Conservation (phyloP, 2,329 filamentous ascomycete genomes). For the Cryphonectria parasitica region DNA sequence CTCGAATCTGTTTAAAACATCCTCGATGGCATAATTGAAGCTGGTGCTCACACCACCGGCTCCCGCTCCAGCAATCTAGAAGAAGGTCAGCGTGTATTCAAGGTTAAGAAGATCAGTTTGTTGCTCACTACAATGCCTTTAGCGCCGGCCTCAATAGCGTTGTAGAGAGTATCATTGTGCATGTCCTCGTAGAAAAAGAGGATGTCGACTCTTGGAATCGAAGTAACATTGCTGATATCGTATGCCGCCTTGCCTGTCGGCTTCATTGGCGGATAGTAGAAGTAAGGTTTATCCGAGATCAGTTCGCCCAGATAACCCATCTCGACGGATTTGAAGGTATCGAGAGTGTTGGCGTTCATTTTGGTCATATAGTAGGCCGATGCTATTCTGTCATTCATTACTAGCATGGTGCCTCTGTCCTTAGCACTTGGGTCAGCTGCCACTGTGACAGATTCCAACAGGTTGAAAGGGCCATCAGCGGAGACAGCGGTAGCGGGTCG, state of each 20-base stretch:
- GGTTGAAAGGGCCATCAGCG: slow-evolving; percentile 66
- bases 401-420: slow-evolving; percentile 61
- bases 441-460: slow-evolving; percentile 62
- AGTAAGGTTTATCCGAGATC: slow-evolving; percentile 61
- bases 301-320: slow-evolving; percentile 61
- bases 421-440: slow-evolving; percentile 50
- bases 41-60: no score
- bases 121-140: no score
- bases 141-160: no score
- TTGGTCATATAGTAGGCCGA: slow-evolving; percentile 63
- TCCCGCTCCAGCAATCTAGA: no score
- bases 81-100: slow-evolving; percentile 30
- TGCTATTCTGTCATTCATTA: slow-evolving; percentile 65
- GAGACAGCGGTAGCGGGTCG: slow-evolving; percentile 64
- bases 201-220: no score
- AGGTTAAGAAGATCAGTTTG: no score
- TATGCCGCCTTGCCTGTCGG: slow-evolving; percentile 53
- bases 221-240: slow-evolving; percentile 38
- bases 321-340: slow-evolving; percentile 64
- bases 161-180: no score
- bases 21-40: slow-evolving; percentile 31
- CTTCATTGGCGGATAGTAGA: slow-evolving; percentile 58
- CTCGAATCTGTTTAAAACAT: slow-evolving; percentile 28
- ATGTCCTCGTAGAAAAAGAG: no score
- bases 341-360: slow-evolving; percentile 64